Evolutionary conservation across 2,329 filamentous ascomycete species (phyloP).

Genomic region (Aspergillus tanneri): DNA sequence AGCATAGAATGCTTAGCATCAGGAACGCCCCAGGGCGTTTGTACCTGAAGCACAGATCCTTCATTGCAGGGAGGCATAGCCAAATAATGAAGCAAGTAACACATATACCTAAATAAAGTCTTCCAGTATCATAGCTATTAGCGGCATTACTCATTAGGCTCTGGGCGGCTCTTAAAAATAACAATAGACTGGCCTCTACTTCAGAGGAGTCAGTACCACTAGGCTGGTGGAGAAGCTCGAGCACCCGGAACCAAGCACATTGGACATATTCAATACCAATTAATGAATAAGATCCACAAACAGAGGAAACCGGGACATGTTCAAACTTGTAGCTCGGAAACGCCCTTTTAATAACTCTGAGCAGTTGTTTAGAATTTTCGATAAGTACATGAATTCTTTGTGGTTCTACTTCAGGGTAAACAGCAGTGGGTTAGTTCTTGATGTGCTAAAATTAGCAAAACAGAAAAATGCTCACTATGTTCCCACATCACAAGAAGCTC

Average conservation of each 20-base stretch:
- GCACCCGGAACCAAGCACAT: conserved; percentile 63
- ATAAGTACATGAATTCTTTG: conserved; percentile 68
- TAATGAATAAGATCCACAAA: conserved; percentile 24
- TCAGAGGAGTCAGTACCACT: conserved; percentile 10
- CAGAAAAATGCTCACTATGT: conserved; percentile 48
- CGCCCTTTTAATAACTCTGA: conserved; percentile 71
- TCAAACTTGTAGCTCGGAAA: conserved; percentile 60
- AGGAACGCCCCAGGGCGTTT: conserved; percentile 42
- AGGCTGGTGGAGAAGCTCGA: conserved; percentile 21
- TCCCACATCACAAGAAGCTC: conserved; percentile 78
- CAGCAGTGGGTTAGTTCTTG: not conserved
- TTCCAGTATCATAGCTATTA: conserved; percentile 80
- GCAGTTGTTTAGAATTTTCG: conserved; percentile 77
- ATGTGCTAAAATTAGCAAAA: not conserved
- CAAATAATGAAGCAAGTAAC: conserved; percentile 47
- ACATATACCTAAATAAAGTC: conserved; percentile 33
- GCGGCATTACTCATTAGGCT: conserved; percentile 81
- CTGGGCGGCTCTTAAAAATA: conserved; percentile 73
- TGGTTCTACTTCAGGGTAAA: conserved; percentile 24
- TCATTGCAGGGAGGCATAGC: conserved; percentile 32
- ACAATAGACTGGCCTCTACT: conserved; percentile 27
- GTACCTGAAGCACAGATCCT: conserved; percentile 31
- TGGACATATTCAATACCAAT: conserved; percentile 58
- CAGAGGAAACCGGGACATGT: conserved; percentile 16
- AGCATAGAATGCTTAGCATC: conserved; percentile 57